Conservation (phyloP, 441 rosid species). For the Monsonia emarginata region DNA sequence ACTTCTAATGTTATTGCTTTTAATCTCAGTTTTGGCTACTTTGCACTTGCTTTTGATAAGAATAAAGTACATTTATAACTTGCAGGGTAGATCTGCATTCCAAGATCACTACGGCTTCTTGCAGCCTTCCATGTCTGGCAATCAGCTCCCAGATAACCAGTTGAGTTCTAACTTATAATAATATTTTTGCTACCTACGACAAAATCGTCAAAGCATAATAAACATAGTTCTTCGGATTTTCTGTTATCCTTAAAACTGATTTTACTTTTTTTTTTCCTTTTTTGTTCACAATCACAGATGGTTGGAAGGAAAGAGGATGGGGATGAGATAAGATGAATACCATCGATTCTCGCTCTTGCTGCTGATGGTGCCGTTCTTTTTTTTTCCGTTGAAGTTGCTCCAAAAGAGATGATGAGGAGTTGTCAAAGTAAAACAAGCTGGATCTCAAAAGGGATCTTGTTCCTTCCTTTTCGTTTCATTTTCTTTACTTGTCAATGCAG, state of each 20-base stretch:
- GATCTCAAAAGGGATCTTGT: constrained; percentile 27
- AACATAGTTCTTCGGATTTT: neutral
- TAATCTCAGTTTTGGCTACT: neutral
- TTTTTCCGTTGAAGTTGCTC: constrained; percentile 1
- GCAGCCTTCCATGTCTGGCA: constrained; percentile 41
- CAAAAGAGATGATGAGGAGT: constrained; percentile 15
- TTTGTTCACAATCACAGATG: constrained; percentile 29
- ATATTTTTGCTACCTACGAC: neutral
- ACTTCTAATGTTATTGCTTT: neutral
- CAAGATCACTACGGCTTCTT: constrained; percentile 43
- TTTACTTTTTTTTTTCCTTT: neutral
- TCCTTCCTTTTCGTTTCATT: constrained; percentile 16
- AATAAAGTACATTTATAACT: neutral
- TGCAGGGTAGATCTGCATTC: constrained; percentile 50
- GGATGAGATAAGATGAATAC: constrained; percentile 15
- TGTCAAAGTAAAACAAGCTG: constrained; percentile 10
- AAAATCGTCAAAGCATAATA: neutral
- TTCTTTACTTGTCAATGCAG: constrained; percentile 26
- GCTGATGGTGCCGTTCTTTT: constrained; percentile 16
- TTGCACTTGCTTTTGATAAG: neutral
- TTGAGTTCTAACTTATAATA: constrained; percentile 39
- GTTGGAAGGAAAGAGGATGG: constrained; percentile 22
- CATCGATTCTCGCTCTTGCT: constrained; percentile 8
- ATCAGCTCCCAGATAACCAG: constrained; percentile 45
- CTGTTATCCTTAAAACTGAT: neutral